These are phyloP conservation scores for Candida rishiriensis DNA, from an alignment of 805 yeast genomes.

Conservation along the genomic window DNA sequence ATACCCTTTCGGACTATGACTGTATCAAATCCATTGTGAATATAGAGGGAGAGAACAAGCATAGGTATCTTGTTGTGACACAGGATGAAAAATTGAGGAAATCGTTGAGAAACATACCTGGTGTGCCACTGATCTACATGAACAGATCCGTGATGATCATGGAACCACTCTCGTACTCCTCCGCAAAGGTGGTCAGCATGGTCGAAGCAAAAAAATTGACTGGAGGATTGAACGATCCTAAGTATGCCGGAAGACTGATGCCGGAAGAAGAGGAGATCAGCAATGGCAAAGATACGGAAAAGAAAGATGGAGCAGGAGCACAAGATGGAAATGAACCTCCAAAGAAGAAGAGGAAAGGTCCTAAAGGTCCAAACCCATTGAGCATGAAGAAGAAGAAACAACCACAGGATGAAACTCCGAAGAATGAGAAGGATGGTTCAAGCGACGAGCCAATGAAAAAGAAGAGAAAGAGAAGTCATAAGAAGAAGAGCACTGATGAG, in stretches of 20 bases:
- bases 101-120: constrained; percentile 71
- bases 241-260: constrained; percentile 39
- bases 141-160: constrained; percentile 89
- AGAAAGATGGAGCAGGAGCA: constrained; percentile 13
- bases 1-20: constrained; percentile 53
- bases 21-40: constrained; percentile 71
- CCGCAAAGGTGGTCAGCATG: constrained; percentile 42
- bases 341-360: constrained; percentile 56
- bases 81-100: constrained; percentile 71
- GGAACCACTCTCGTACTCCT: constrained; percentile 86
- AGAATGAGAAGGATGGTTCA: constrained; percentile 14
- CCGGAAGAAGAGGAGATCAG: constrained; percentile 11
- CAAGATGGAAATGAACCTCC: constrained; percentile 16
- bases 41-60: constrained; percentile 77
- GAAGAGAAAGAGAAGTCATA: constrained; percentile 21
- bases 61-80: constrained; percentile 84
- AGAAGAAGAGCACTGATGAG: constrained; percentile 5
- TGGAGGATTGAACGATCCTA: constrained; percentile 71
- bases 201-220: constrained; percentile 67
- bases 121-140: constrained; percentile 84
- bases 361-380: constrained; percentile 84
- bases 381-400: constrained; percentile 62
- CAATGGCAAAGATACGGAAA: background rate
- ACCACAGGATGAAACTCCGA: constrained; percentile 10
- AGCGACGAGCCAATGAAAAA: constrained; percentile 4